A percentile compares a stretch with the other conserved stretches of the same genome.
phyloP scores from a whole-genome alignment of 768 basidiomycete genomes.

The Suillus alpinus region DNA sequence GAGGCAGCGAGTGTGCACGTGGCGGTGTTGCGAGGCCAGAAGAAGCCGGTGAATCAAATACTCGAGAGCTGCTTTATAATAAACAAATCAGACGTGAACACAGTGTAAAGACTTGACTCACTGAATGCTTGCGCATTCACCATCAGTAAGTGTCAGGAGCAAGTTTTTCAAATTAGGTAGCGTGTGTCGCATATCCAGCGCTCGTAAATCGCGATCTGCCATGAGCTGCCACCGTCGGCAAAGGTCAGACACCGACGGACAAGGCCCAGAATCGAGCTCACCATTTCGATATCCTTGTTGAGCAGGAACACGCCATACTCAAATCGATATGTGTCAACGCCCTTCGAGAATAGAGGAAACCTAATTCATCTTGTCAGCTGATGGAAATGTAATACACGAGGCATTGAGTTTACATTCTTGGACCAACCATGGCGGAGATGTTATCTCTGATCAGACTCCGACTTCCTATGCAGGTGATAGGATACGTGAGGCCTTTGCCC shows the following conservation, averaged over 20 bases:
- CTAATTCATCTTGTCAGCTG: slow-evolving; percentile 38
- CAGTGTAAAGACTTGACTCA: slow-evolving; percentile 30
- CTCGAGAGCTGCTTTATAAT: slow-evolving; percentile 16
- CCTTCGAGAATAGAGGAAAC: slow-evolving; percentile 93
- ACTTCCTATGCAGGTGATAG: slow-evolving; percentile 87
- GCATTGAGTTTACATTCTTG: slow-evolving; percentile 71
- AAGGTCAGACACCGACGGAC: slow-evolving; percentile 6
- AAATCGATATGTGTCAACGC: slow-evolving; percentile 94
- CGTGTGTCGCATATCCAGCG: slow-evolving; percentile 93
- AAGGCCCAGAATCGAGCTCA: slow-evolving; percentile 26
- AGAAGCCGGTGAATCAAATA: slow-evolving; percentile 20
- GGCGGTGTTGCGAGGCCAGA: slow-evolving; percentile 24
- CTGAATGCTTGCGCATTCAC: slow-evolving; percentile 49
- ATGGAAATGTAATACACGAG: neutral
- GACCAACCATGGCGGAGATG: slow-evolving; percentile 94
- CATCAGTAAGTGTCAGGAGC: slow-evolving; percentile 78
- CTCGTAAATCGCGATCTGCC: slow-evolving; percentile 83
- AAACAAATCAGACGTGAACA: slow-evolving; percentile 11
- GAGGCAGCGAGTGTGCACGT: slow-evolving; percentile 15
- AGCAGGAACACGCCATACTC: slow-evolving; percentile 96
- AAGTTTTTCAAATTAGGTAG: slow-evolving; percentile 96
- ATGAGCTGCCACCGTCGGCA: slow-evolving; percentile 59
- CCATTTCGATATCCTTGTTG: slow-evolving; percentile 97
- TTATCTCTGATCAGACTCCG: slow-evolving; percentile 88
- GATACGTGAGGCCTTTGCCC: slow-evolving; percentile 77